These are phyloP conservation scores for Aureobasidium sp. DNA, from an alignment of 2,329 filamentous ascomycete genomes.

Conservation along the genomic window DNA sequence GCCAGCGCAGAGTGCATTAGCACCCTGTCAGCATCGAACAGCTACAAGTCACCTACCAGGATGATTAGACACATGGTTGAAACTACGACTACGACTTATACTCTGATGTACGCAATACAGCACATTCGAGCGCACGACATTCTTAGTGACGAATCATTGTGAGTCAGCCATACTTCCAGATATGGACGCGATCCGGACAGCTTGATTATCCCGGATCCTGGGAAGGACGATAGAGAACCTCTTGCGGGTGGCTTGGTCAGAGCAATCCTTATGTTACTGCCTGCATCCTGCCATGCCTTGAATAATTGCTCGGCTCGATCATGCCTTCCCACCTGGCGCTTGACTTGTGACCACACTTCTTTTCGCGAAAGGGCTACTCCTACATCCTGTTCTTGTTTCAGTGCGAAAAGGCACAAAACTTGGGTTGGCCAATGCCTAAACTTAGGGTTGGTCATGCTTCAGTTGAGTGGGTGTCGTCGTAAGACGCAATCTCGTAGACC, in stretches of 20 bases:
- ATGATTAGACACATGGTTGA: background rate
- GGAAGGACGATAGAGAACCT: background rate
- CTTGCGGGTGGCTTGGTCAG: background rate
- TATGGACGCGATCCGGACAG: background rate
- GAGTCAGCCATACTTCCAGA: background rate
- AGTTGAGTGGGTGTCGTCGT: constrained; percentile 1
- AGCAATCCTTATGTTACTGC: background rate
- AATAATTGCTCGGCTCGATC: background rate
- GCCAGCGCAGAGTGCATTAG: constrained; percentile 4
- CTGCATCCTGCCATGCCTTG: background rate
- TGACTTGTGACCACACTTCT: constrained; percentile 1
- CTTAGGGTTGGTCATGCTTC: background rate
- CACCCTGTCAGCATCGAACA: background rate
- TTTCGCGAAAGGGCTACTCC: background rate
- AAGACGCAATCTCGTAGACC: background rate
- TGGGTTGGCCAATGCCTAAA: background rate
- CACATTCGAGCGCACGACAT: background rate
- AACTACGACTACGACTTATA: background rate
- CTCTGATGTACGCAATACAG: background rate
- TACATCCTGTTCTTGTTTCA: background rate
- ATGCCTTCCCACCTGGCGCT: background rate
- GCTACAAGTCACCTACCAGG: background rate
- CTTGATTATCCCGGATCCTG: background rate
- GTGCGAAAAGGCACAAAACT: background rate
- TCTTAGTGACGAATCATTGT: background rate